Conservation (phyloP, 208 protist genomes). For the Angomonas deanei region DNA sequence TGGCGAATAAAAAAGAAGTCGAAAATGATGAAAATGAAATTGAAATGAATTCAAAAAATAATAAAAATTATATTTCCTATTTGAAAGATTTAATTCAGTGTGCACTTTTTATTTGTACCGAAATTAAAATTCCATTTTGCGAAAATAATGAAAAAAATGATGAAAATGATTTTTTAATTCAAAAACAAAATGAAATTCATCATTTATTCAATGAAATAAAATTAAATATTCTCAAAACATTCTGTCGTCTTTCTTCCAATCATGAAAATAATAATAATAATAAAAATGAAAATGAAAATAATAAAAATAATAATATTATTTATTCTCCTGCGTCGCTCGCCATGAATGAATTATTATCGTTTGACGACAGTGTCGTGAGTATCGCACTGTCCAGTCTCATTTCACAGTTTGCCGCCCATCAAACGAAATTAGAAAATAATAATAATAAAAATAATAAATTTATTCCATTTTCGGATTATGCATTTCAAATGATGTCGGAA, state of each 20-base stretch:
- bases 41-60: not conserved
- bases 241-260: not conserved
- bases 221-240: not conserved
- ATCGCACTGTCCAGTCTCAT: not conserved
- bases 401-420: not conserved
- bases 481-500: not conserved
- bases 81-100: not conserved
- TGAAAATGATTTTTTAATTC: no score
- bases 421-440: not conserved
- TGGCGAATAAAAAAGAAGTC: not conserved
- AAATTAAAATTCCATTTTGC: not conserved
- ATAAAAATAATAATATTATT: no score
- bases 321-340: no score
- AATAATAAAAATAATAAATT: not conserved
- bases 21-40: not conserved
- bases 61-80: not conserved
- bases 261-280: not conserved
- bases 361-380: no score
- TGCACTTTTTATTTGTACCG: not conserved
- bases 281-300: no score
- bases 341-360: no score
- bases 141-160: no score
- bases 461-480: not conserved
- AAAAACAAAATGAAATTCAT: not conserved
- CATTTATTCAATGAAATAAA: not conserved